Base-by-base conservation (phyloP, 208 protist genomes). In the Jaenimonas drosophilae region DNA sequence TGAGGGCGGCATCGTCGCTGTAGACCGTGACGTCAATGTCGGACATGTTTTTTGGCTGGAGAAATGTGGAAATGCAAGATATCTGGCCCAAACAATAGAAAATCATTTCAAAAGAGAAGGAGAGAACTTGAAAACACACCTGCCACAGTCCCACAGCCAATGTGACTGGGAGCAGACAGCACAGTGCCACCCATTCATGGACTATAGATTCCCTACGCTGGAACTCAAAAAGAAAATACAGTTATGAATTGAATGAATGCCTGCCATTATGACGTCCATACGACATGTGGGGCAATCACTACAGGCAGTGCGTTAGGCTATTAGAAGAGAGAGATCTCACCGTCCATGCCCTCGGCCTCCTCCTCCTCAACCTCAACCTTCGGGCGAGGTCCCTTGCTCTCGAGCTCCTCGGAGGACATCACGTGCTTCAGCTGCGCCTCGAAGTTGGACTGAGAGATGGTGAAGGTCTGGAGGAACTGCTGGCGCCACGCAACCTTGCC, bases 291-390 rank as follows among this genome's bases (percentile, higher is more conserved):
- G 41, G 30, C 12, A 29, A 5, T 24, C 36, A 17, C 9, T 9
- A n/a, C n/a, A n/a, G n/a, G n/a, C 19, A n/a, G 21, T 24, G 4
- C 37, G 28, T 48, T 25, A 26, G 12, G 16, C 31, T 29, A 44
- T 80, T 69, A 94, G 53, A 94, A 94, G 37, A 91, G 83, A 7
- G 87, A 88, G 59, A 94, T 81, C 31, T 94, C 87, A n/a, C 70
- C 79, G 45, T 83, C 82, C 64, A 84, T 80, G 48, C 70, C 75
- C 69, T 94, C 87, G 1, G 80, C 82, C 21, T 80, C 82, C 68
- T 94, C 87, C 55, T 88, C 87, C 54, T 91, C 87, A 4, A 94
- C 51, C 57, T 71, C 76, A 33, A 87, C 74, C 53, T 76, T 79
- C 30, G 77, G 81, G 33, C 78, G 75, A 11, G 87, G 82, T 25